These are phyloP conservation scores for Aspergillus sergii DNA, from an alignment of 2,329 filamentous ascomycete genomes.

Conservation along the genomic window DNA sequence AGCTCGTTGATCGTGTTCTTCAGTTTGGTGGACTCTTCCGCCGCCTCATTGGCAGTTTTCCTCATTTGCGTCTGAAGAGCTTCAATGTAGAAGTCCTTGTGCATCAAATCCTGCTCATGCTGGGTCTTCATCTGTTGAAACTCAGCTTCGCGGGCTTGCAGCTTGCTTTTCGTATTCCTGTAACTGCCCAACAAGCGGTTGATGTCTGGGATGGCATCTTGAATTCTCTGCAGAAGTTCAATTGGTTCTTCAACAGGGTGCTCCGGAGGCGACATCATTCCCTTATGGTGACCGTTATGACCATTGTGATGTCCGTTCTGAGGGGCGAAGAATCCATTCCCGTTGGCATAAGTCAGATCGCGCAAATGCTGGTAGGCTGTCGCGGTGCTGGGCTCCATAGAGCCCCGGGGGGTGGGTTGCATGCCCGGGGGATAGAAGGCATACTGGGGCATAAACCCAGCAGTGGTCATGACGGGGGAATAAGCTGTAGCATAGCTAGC, in stretches of 20 bases:
- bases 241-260: conserved; percentile 37
- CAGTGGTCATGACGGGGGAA: conserved; percentile 39
- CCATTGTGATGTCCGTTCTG: conserved; percentile 12
- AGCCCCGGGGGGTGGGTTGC: conserved; percentile 32
- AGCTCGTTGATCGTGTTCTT: conserved; percentile 51
- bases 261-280: conserved; percentile 30
- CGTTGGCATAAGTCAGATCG: conserved; percentile 27
- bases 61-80: conserved; percentile 54
- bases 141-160: conserved; percentile 52
- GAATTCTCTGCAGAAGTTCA: conserved; percentile 47
- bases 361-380: conserved; percentile 35
- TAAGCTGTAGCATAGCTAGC: conserved; percentile 32
- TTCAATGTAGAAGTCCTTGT: conserved; percentile 58
- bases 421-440: conserved; percentile 30
- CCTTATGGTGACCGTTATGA: conserved; percentile 29
- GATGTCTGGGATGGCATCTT: conserved; percentile 51
- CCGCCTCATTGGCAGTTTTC: conserved; percentile 52
- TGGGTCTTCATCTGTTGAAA: conserved; percentile 53
- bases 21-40: conserved; percentile 48
- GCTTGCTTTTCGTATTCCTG: conserved; percentile 54
- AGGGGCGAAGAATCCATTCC: background rate
- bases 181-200: conserved; percentile 49
- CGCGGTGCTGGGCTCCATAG: conserved; percentile 34
- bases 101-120: conserved; percentile 54
- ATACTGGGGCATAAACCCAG: conserved; percentile 37